Base-by-base conservation (phyloP, 2,329 filamentous ascomycete species). In the Huntiella moniliformis region DNA sequence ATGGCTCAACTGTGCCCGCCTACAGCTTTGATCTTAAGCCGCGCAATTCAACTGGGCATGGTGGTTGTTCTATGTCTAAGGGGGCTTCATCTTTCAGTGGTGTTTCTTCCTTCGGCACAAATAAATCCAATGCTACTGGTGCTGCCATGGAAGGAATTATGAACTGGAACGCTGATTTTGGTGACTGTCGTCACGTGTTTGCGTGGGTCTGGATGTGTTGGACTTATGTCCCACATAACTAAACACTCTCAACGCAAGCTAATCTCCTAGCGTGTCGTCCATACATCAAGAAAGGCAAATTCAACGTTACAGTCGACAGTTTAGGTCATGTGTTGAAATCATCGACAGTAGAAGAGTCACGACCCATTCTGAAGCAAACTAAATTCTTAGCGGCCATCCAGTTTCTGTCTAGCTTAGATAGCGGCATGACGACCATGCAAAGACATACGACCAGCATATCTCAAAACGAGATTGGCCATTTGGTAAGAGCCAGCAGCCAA, bases 261-360 rank as follows among this genome's bases (percentile, higher is more conserved):
- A 33, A 1, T 37, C 16, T 7, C 31, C 34, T 16, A 45, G n/a
- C 51, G 0, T 63, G 61, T 17, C 22, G 33, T 0, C 57, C 60
- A 0, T n/a, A 51, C 0, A 55, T 63, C 1, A 42, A 55, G 12
- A 60, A 59, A 0, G 59, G 56, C 0, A 52, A 56, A 40, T 64
- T 65, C 51, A 53, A 62, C 3, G 47, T 64, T 1, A 56, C 55
- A 0, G 49, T 63, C 0, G 56, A 63, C 17, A 0, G 17, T 0
- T 1, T 37, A 0, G 62, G 61, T 0, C 47, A 55, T n/a, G 49
- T 65, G 0, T 7, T 57, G 0, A 50, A 48, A 0, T 54, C 58
- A 2, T 18, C 56, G 0, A 31, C 18, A 13, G 4, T 38, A 4
- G n/a, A 28, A 1, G 12, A 36, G 3, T 11, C 37, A 4, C 3